phyloP scores from a whole-genome alignment of 805 yeast genomes.

The Ogataea angusta region DNA sequence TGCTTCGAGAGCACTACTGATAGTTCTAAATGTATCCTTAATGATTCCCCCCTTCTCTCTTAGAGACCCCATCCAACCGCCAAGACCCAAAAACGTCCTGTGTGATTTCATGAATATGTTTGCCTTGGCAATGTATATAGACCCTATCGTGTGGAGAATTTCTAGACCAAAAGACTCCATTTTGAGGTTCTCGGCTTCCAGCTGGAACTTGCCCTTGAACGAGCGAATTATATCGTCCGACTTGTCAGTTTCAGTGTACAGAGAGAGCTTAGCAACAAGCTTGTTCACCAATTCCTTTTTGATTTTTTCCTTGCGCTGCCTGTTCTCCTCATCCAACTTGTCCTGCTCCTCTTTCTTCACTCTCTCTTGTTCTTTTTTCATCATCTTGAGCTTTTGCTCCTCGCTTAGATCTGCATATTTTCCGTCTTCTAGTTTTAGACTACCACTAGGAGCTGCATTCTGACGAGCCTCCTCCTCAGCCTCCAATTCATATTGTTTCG shows the following conservation, averaged over 20 bases:
- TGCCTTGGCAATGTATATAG: slow-evolving; percentile 72
- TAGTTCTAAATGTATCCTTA: slow-evolving; percentile 77
- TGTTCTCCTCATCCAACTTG: slow-evolving; percentile 73
- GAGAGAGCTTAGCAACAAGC: slow-evolving; percentile 45
- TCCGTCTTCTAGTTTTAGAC: slow-evolving; percentile 28
- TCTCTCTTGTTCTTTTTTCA: slow-evolving; percentile 30
- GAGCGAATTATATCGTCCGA: slow-evolving; percentile 58
- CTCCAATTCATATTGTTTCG: slow-evolving; percentile 51
- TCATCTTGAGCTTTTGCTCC: slow-evolving; percentile 30
- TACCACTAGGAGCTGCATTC: slow-evolving; percentile 31
- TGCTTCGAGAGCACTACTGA: slow-evolving; percentile 85
- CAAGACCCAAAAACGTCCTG: slow-evolving; percentile 74
- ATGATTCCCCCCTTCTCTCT: slow-evolving; percentile 82
- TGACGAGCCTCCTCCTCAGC: slow-evolving; percentile 34
- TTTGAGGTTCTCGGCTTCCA: slow-evolving; percentile 77
- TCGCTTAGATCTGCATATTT: slow-evolving; percentile 18
- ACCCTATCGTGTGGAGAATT: slow-evolving; percentile 78
- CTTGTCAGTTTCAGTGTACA: slow-evolving; percentile 54
- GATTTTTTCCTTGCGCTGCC: slow-evolving; percentile 53
- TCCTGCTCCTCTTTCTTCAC: slow-evolving; percentile 53
- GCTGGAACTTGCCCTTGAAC: slow-evolving; percentile 48
- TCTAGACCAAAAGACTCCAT: slow-evolving; percentile 95
- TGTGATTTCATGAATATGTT: slow-evolving; percentile 68
- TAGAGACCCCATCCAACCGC: slow-evolving; percentile 75
- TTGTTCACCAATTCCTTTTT: slow-evolving; percentile 48